Conservation (phyloP, 2,329 filamentous ascomycete genomes). For the Fusarium keratoplasticum region DNA sequence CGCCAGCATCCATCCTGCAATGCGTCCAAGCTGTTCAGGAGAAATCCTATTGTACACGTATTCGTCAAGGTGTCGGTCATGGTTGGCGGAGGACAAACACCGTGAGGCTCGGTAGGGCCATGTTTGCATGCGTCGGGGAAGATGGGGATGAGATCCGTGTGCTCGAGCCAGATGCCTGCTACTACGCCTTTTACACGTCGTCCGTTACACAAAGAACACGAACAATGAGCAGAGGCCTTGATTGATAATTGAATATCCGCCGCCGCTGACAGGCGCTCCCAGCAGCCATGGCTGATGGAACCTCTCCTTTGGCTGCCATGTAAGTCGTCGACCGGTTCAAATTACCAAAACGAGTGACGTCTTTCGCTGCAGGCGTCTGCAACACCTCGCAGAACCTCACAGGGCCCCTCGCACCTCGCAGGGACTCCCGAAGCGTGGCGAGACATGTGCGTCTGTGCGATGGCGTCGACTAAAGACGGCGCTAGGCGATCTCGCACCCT, state of each 20-base stretch:
- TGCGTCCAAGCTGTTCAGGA: conserved; percentile 16
- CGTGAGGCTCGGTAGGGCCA: conserved; percentile 10
- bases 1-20: conserved; percentile 17
- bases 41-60: background rate
- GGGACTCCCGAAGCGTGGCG: conserved; percentile 44
- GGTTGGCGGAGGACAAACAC: conserved; percentile 30
- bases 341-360: conserved; percentile 45
- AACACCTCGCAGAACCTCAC: conserved; percentile 34
- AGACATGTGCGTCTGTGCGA: conserved; percentile 42
- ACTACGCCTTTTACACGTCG: background rate
- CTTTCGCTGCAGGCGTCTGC: conserved; percentile 34
- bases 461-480: conserved; percentile 36
- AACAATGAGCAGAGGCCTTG: conserved; percentile 11
- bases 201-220: conserved; percentile 11
- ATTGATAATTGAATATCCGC: conserved; percentile 15
- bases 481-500: conserved; percentile 40
- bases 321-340: conserved; percentile 28
- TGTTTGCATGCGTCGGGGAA: conserved; percentile 16
- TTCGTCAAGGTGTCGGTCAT: conserved; percentile 10
- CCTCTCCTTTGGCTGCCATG: conserved; percentile 19
- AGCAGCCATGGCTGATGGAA: conserved; percentile 3
- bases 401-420: conserved; percentile 31
- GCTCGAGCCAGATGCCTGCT: conserved; percentile 24
- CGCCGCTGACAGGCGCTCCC: conserved; percentile 1
- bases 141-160: conserved; percentile 16